Base-by-base conservation (phyloP, 2,329 filamentous ascomycete genomes). In the Ophiostoma pallidulum region DNA sequence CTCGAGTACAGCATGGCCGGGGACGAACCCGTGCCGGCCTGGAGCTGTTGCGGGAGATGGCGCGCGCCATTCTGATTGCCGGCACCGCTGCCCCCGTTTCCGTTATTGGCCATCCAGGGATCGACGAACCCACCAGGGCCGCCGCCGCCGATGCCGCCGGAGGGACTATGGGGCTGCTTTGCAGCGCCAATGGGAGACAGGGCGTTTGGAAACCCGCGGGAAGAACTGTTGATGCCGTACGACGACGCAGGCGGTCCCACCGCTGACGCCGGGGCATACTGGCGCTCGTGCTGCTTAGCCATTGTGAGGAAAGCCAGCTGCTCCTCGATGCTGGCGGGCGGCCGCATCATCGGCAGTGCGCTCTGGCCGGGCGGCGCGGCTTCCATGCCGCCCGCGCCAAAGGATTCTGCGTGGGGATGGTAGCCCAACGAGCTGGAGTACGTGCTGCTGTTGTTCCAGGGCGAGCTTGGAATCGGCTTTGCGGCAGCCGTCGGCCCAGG, bases 381-480 rank as follows among this genome's bases (percentile, higher is more conserved):
- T 18, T 31, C 40, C 20, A 47, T 42, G 28, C 29, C 18, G 26
- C 24, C 20, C 13, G 37, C 10, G 9, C 41, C 31, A 10, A 20
- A 35, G 38, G 38, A 22, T 29, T 32, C 24, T 45, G 28, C 40
- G 8, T 41, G 20, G 22, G 38, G 26, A 16, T 49, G 45, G 45
- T 47, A 45, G n/a, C 38, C 36, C 5, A 41, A 38, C 3, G 43
- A 44, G 47, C 19, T 29, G 10, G 31, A 47, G 33, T 46, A 43
- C 33, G n/a, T n/a, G n/a, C 48, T 40, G 35, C 22, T 46, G 32
- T 31, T 35, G 13, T 18, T 64, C 75, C 75, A 78, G 2, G 75
- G 74, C 31, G 77, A 62, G 41, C 56, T 66, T 4, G 68, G 68
- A 24, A 70, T 64, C 6, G 62, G 44, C 51, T 64, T 10, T 14